Conservation (phyloP, 768 basidiomycete genomes). For the Hygrocybe coccinea region DNA sequence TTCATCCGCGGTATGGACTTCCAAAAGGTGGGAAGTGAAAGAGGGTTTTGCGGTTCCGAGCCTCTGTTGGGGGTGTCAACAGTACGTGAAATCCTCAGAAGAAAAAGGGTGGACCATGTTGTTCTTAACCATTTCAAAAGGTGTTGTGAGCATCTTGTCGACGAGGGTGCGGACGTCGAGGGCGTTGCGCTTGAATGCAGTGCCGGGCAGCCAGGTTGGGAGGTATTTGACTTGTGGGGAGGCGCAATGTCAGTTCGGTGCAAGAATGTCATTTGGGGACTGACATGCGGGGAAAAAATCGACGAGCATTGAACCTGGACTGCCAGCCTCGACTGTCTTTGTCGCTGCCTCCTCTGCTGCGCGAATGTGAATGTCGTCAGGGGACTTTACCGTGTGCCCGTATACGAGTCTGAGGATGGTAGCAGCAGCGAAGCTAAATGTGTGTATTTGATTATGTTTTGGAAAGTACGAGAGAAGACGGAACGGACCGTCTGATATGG, state of each 20-base stretch:
- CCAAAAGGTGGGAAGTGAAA: constrained; percentile 43
- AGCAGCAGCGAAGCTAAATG: constrained; percentile 40
- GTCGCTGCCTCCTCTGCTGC: constrained; percentile 44
- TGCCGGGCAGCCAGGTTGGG: constrained; percentile 47
- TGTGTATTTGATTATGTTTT: background rate
- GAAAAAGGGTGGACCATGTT: constrained; percentile 38
- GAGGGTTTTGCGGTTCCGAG: constrained; percentile 41
- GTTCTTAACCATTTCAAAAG: constrained; percentile 46
- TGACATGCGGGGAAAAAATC: constrained; percentile 47
- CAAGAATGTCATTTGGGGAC: constrained; percentile 3
- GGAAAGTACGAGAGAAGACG: background rate
- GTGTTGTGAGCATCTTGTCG: constrained; percentile 45
- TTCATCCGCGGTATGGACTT: constrained; percentile 32
- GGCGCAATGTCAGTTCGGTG: background rate
- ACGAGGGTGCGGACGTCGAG: constrained; percentile 40
- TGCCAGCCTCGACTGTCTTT: constrained; percentile 43
- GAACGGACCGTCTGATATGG: constrained; percentile 40
- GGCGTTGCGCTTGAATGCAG: constrained; percentile 44
- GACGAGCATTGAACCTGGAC: constrained; percentile 44
- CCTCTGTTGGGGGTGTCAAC: constrained; percentile 26
- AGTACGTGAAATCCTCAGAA: background rate
- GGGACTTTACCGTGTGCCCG: constrained; percentile 40
- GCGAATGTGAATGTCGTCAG: constrained; percentile 39
- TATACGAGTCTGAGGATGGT: constrained; percentile 48
- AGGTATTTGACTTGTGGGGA: constrained; percentile 34